Conservation (phyloP, 2,329 filamentous ascomycete genomes). For the Aotearoamyces nothofagi region DNA sequence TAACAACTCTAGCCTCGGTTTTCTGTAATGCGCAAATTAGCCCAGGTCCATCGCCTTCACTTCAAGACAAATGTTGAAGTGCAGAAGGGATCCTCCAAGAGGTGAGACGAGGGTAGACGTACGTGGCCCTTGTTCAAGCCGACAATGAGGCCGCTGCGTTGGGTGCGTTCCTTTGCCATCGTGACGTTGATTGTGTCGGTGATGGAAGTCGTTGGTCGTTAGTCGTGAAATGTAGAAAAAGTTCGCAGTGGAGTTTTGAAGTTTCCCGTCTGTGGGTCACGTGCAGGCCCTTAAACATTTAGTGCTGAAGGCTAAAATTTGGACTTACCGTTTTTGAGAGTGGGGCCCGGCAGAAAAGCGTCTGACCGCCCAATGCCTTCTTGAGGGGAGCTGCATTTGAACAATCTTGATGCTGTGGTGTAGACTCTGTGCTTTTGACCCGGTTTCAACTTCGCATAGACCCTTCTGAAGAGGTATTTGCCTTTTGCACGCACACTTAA, state of each 20-base stretch:
- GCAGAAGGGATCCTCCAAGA: constrained; percentile 60
- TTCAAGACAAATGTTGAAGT: constrained; percentile 15
- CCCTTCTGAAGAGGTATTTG: too few species aligned
- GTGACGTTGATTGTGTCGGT: constrained; percentile 7
- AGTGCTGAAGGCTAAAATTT: too few species aligned
- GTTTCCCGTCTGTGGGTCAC: constrained; percentile 4
- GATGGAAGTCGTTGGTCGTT: constrained; percentile 7
- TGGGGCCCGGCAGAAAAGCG: too few species aligned
- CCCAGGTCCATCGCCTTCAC: constrained; percentile 44
- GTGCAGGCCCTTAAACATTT: too few species aligned
- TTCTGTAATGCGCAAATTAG: constrained; percentile 39
- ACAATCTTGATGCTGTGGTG: too few species aligned
- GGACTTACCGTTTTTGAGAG: too few species aligned
- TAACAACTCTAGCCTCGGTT: constrained; percentile 64
- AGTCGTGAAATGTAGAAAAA: constrained; percentile 1
- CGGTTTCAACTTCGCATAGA: too few species aligned
- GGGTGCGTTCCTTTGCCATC: constrained; percentile 45
- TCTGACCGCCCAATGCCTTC: too few species aligned
- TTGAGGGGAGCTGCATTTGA: too few species aligned
- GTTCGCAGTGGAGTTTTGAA: neutral
- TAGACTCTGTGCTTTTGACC: too few species aligned
- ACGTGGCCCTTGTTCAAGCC: constrained; percentile 51
- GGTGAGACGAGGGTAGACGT: constrained; percentile 44
- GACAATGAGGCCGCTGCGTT: constrained; percentile 41
- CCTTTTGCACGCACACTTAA: too few species aligned